Conservation (phyloP, 2,329 filamentous ascomycete species). For the Hymenoscyphus fructigenus region DNA sequence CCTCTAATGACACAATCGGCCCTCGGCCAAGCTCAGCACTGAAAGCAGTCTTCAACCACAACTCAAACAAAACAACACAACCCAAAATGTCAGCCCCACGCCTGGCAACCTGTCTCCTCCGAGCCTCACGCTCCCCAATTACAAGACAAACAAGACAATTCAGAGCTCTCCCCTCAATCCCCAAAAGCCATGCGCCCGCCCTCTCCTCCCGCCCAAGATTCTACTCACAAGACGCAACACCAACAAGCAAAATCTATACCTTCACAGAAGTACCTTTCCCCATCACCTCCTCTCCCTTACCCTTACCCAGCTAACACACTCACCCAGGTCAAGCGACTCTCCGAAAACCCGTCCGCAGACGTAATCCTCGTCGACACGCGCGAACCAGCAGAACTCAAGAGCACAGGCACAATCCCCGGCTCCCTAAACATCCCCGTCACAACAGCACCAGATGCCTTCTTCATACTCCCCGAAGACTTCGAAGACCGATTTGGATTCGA, state of each 20-base stretch:
- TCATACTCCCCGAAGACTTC: slow-evolving; percentile 76
- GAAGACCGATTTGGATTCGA: slow-evolving; percentile 76
- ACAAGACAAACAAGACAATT: slow-evolving; percentile 14
- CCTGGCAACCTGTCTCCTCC: slow-evolving; percentile 19
- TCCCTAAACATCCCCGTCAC: slow-evolving; percentile 81
- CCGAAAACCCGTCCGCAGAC: slow-evolving; percentile 34
- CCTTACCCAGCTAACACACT: slow-evolving; percentile 6
- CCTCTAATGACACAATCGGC: neutral
- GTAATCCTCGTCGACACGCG: slow-evolving; percentile 56
- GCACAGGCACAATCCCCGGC: slow-evolving; percentile 72
- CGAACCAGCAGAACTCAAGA: slow-evolving; percentile 65
- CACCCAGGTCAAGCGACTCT: slow-evolving; percentile 46
- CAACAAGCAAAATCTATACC: slow-evolving; percentile 24
- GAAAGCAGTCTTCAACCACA: neutral
- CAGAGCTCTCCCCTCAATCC: slow-evolving; percentile 12
- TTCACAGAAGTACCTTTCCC: slow-evolving; percentile 18
- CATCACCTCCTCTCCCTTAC: neutral
- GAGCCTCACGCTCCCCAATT: slow-evolving; percentile 19
- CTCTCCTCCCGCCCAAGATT: neutral
- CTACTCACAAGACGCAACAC: slow-evolving; percentile 6
- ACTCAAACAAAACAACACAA: slow-evolving; percentile 3
- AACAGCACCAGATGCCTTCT: slow-evolving; percentile 75
- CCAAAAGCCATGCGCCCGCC: slow-evolving; percentile 1
- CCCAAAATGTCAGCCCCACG: slow-evolving; percentile 26
- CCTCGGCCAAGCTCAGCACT: neutral